Base-by-base conservation (phyloP, 306 rosid genomes). In the Glycyrrhiza uralensis region DNA sequence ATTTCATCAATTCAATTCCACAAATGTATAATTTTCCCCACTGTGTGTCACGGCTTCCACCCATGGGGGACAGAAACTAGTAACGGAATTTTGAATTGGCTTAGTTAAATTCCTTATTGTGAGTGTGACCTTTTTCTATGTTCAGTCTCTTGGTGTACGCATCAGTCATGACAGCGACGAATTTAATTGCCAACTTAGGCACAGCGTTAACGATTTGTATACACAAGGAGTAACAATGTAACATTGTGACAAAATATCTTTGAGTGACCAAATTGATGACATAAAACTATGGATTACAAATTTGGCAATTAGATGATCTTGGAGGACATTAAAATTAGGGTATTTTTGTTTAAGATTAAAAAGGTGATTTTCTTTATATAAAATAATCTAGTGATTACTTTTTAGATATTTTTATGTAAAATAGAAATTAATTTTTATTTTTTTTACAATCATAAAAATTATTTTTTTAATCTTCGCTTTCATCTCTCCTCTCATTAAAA, bases 1-100 rank as follows among this genome's bases (percentile, higher is more conserved):
- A 57, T 61, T 60, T 46, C 60, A 57, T 47, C 10, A 44, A 73
- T 45, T 38, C 44, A 15, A n/a, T 46, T 67, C 62, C 56, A 46
- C 28, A 47, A 68, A 46, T 30, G 30, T 56, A 23, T 46, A 14
- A 52, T 13, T 64, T 52, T 41, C 6, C 59, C 3, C 23, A 5
- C 8, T 18, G 10, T 49, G 29, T 59, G 26, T 24, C 7, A 1
- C 30, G 5, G 1, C 24, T 14, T 60, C 30, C 22, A 23, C 24
- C 70, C 39, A 14, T 14, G 26, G 10, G 10, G 24, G 46, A 73
- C 50, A 60, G 20, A 35, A 35, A 9, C 66, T 30, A 45, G 30
- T 33, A 47, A 23, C 22, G 71, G 54, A 35, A 61, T 14, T 61
- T 61, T 58, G 19, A 44, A 58, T 30, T 71, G 45, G 35, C 45